These are phyloP conservation scores for Quillaja saponaria DNA, from an alignment of 306 rosid species.

Conservation along the genomic window DNA sequence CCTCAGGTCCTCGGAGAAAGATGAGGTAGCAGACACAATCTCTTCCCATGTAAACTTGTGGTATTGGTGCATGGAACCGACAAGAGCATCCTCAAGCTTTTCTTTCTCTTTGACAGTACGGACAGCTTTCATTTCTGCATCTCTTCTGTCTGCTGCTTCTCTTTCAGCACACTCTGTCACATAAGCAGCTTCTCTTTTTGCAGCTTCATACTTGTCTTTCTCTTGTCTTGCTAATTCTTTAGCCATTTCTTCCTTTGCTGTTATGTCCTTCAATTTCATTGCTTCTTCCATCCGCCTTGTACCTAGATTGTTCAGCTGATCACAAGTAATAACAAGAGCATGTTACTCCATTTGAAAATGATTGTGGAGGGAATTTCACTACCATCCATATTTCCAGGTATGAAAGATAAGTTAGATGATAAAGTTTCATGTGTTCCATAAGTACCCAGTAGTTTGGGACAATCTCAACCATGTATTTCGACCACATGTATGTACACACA, in stretches of 20 bases:
- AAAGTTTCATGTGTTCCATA: no score
- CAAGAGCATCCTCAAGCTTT: slow-evolving; percentile 70
- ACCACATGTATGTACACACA: no score
- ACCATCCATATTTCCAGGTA: no score
- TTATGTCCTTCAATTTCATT: slow-evolving; percentile 59
- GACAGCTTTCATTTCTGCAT: slow-evolving; percentile 62
- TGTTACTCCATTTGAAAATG: slow-evolving; percentile 31
- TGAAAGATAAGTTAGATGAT: no score
- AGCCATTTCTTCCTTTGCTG: slow-evolving; percentile 56
- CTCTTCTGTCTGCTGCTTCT: slow-evolving; percentile 69
- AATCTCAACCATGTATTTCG: no score
- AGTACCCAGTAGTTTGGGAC: no score
- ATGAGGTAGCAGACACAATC: slow-evolving; percentile 75
- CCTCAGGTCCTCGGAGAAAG: slow-evolving; percentile 78
- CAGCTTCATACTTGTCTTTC: slow-evolving; percentile 63
- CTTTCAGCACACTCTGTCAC: slow-evolving; percentile 63
- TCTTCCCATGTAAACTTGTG: slow-evolving; percentile 78
- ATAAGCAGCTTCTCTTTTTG: slow-evolving; percentile 55
- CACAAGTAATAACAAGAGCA: slow-evolving; percentile 30
- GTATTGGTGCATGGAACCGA: slow-evolving; percentile 57
- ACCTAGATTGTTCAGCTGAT: slow-evolving; percentile 62
- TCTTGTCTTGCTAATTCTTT: slow-evolving; percentile 50
- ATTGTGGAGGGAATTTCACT: slow-evolving; percentile 8
- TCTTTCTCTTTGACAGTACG: slow-evolving; percentile 63
- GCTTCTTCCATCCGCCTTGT: slow-evolving; percentile 55